Conservation (phyloP, 805 yeast genomes). For the Torulaspora gathmanii region DNA sequence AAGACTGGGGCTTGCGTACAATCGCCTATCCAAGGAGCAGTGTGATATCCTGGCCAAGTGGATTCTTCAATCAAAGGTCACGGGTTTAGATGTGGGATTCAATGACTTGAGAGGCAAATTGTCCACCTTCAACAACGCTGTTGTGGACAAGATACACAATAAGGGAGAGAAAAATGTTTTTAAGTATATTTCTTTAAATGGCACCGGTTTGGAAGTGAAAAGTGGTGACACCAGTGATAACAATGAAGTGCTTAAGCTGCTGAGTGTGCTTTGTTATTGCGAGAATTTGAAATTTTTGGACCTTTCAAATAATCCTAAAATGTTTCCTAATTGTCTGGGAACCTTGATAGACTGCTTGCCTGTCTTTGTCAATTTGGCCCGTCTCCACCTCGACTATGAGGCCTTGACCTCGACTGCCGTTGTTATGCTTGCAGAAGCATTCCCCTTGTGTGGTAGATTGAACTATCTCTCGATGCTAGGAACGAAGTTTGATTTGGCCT, state of each 20-base stretch:
- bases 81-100: conserved; percentile 80
- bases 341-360: conserved; percentile 63
- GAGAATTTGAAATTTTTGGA: conserved; percentile 68
- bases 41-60: conserved; percentile 55
- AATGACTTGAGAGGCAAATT: conserved; percentile 53
- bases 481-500: conserved; percentile 53
- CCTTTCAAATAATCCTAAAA: conserved; percentile 64
- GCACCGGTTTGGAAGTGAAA: conserved; percentile 54
- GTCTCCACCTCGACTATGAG: conserved; percentile 71
- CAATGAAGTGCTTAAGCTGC: conserved; percentile 37
- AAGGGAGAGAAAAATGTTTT: conserved; percentile 32
- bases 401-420: conserved; percentile 52
- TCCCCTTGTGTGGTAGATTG: conserved; percentile 64
- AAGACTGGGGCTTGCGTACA: conserved; percentile 76
- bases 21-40: conserved; percentile 57
- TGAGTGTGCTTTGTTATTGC: conserved; percentile 47
- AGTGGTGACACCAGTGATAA: conserved; percentile 39
- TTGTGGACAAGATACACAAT: conserved; percentile 23
- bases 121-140: conserved; percentile 25
- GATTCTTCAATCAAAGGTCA: conserved; percentile 43
- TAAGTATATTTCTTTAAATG: conserved; percentile 55
- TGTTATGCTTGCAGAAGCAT: conserved; percentile 59
- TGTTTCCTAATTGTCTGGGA: conserved; percentile 57
- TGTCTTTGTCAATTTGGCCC: conserved; percentile 53
- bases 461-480: conserved; percentile 67